Evolutionary conservation across 2,329 filamentous ascomycete species (phyloP), one percentile per base, ranked within the genome.

Genomic region (Fusarium pseudonygamai): DNA sequence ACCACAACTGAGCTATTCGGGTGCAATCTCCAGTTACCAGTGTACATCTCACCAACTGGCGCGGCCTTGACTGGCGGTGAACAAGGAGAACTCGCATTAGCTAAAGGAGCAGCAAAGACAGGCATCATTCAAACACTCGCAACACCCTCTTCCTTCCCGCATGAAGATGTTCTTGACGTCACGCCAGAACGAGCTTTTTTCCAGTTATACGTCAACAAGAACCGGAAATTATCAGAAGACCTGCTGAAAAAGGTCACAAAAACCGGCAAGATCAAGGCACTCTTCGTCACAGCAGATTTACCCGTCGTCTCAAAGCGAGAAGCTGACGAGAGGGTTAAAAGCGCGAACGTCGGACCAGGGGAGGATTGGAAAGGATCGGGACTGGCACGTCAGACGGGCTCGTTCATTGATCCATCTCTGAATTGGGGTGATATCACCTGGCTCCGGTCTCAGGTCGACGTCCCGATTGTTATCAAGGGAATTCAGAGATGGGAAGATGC

Each of bases 401-500:
- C 81, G 36, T 88, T 88, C 80, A 86, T 92, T 76, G 89, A 91
- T 77, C 76, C 88, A 0, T 84, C 86, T 26, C 81, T 90, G 18
- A 37, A 85, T 84, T 94, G 91, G 92, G 85, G 88, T 49, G 92
- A 92, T 78, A 84, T 93, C 4, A 82, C 85, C 9, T 93, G 91
- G 91, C 78, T 93, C 28, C 88, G 90, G 14, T 37, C 32, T 6
- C 42, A 66, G 81, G 3, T 13, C 2, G 83, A 86, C 84, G 64
- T 87, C 89, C 83, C 90, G 77, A 73, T 93, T 84, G 82, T 91
- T 72, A 55, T 94, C 32, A 94, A 94, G 80, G 92, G 92, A 0
- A 88, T 94, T n/a, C 91, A 93, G 82, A 89, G 49, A 20, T 87
- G 89, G 0, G 83, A 85, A 45, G 92, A 94, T 79, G 92, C 92